Evolutionary conservation across 495 filamentous ascomycete species (phyloP), one percentile per base, ranked within the genome.

Genomic region (Emericellopsis terricola): DNA sequence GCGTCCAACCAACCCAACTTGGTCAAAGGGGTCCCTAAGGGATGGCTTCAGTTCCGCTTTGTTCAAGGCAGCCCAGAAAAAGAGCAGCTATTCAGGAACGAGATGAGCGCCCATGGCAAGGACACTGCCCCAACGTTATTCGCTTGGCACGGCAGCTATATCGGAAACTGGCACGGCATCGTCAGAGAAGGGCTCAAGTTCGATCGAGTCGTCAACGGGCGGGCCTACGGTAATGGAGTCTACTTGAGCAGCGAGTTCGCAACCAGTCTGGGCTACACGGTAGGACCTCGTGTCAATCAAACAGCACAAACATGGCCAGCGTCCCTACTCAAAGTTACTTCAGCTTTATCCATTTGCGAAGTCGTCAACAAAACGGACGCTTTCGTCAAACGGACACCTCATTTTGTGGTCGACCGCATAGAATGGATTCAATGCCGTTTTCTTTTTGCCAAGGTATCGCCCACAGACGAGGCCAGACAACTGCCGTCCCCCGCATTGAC

Each of bases 341-440:
- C 33, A 2, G 78, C 78, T 3, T 53, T 96, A n/a, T 74, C 78
- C 19, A 51, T 96, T 34, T 86, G 87, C 47, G 87, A 96, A 44
- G 76, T 96, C 33, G 74, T 94, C 43, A 93, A 94, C 44, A 62
- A 60, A 0, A 71, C 82, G 0, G 19, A 55, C 0, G 43, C 78
- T 32, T 93, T 81, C 42, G 48, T 64, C 15, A 61, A 53, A 29
- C 39, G 9, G 3, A 39, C 1, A 1, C 78, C 76, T 0, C 68
- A 75, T 49, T 73, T 78, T 20, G 87, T 94, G 11, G 76, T 96
- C 2, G 49, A 64, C 3, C 63, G 82, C 21, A 55, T 78, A 10
- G 78, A 91, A 41, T 96, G 87, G 87, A 86, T 91, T 38, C 86
- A 93, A 46, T 79, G 81, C 15, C 65, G 87, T 38, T 96, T 92